Base-by-base conservation (phyloP, 1,284 basidiomycete species). In the Heterobasidion irregulare region DNA sequence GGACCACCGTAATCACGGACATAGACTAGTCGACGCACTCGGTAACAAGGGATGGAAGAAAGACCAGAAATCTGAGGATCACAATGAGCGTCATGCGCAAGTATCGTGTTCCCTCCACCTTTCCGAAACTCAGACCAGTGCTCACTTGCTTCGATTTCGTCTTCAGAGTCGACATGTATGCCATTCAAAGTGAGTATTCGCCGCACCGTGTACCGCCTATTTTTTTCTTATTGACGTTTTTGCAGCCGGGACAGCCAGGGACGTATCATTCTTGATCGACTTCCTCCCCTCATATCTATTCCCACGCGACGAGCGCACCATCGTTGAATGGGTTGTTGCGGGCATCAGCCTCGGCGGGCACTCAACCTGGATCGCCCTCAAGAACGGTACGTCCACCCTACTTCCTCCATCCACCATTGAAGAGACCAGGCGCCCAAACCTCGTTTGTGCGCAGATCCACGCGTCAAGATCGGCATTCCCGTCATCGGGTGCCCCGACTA, bases 401-500 rank as follows among this genome's bases (percentile, higher is more conserved):
- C 43, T 16, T 10, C 41, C 32, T 26, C 38, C 45, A 47, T 47
- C 18, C 4, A 47, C 1, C 1, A 26, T 26, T 5, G 26, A 26
- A 26, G 26, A 26, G 26, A 26, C 26, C 26, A 26, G 26, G 4
- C 26, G 26, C 26, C 26, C 26, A 26, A 26, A 5, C 26, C 4
- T 32, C 18, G 3, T 41, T 33, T 47, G 54, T 57, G 34, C n/a
- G 15, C 51, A 86, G 91, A 94, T 58, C 78, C 85, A 8, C 75
- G 87, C 26, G 71, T 94, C 55, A 75, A 68, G 44, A 73, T 90
- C 50, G 90, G 84, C 0, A 83, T 94, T 33, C 86, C 91, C 0
- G 83, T 88, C 64, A 82, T 86, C 34, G 92, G 90, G 36, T 91
- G 89, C 58, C 90, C 92, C 0, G 86, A 92, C 70, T 90, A 83